These are phyloP conservation scores for Talaromyces adpressus DNA, from an alignment of 495 filamentous ascomycete species.

Conservation along the genomic window DNA sequence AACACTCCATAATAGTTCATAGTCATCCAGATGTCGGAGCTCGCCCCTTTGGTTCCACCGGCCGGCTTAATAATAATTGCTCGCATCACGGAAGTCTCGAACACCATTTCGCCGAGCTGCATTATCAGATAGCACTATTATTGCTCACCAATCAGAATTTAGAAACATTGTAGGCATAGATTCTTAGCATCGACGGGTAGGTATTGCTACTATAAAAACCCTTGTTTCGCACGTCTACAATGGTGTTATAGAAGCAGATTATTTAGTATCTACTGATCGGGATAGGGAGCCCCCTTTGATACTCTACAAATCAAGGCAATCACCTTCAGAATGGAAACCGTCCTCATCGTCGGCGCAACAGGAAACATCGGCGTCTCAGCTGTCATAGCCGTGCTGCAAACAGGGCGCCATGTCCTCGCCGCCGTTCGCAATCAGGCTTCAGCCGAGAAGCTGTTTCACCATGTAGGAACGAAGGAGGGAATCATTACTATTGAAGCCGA, in stretches of 20 bases:
- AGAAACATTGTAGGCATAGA: not conserved
- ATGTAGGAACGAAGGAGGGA: constrained; percentile 24
- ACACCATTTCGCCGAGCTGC: not conserved
- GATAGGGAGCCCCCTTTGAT: not conserved
- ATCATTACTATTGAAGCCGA: constrained; percentile 29
- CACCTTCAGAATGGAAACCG: constrained; percentile 18
- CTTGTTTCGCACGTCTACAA: not conserved
- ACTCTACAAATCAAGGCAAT: not conserved
- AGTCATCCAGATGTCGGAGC: not conserved
- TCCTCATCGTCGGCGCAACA: constrained; percentile 33
- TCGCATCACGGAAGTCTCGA: not conserved
- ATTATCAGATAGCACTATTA: not conserved
- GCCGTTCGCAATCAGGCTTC: constrained; percentile 32
- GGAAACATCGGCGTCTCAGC: constrained; percentile 36
- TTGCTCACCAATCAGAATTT: not conserved
- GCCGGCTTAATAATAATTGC: not conserved
- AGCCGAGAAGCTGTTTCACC: constrained; percentile 27
- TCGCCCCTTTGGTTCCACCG: not conserved
- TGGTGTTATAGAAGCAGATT: not conserved
- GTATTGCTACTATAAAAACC: not conserved
- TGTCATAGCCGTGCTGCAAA: constrained; percentile 17
- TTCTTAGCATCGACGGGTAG: not conserved
- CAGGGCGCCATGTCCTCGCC: constrained; percentile 27
- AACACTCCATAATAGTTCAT: too few species aligned
- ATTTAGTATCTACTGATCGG: not conserved